Base-by-base conservation (phyloP, 805 yeast genomes). In the Pichia sporocuriosa region DNA sequence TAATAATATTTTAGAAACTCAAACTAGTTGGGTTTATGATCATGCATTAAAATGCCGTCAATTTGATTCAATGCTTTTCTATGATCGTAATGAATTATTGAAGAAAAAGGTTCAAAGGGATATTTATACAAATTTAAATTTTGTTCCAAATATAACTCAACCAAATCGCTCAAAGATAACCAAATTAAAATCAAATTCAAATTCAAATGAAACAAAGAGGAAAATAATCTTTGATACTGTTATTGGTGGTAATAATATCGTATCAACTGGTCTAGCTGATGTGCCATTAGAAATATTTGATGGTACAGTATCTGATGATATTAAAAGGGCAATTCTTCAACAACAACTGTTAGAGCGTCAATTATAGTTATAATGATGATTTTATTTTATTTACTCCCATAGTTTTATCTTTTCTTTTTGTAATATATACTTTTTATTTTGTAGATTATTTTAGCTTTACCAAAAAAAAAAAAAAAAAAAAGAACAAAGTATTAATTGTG, bases 41-140 rank as follows among this genome's bases (percentile, higher is more conserved):
- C 88, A 86, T 51, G 93, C 95, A 0, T 63, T 71, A n/a, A 82
- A 90, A 25, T 77, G 88, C 4, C 70, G 82, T 48, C 79, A 78
- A 39, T 84, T 75, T 57, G 93, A 93, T 59, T 65, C 75, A 26
- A 71, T 71, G 44, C 63, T 88, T 35, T 61, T 72, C 28, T 75
- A 73, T 40, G 77, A 83, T 45, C 68, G 89, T 47, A 67, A 65
- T 17, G 72, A 73, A 20, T 65, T 73, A 29, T 58, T 72, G 17
- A 67, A 63, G 36, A 61, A 66, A 17, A 70, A 78, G 37, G 89
- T 89, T 1, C 58, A 75, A 17, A 78, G 79, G 55, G 97, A 90
- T 57, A 75, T 83, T 1, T 90, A 88, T 59, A 84, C 96, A 0
- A 94, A 94, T n/a, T 69, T 83, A 25, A 68, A 72, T 28, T 86